Conservation (phyloP, 2,329 filamentous ascomycete genomes). For the Raffaelea ambrosiae region DNA sequence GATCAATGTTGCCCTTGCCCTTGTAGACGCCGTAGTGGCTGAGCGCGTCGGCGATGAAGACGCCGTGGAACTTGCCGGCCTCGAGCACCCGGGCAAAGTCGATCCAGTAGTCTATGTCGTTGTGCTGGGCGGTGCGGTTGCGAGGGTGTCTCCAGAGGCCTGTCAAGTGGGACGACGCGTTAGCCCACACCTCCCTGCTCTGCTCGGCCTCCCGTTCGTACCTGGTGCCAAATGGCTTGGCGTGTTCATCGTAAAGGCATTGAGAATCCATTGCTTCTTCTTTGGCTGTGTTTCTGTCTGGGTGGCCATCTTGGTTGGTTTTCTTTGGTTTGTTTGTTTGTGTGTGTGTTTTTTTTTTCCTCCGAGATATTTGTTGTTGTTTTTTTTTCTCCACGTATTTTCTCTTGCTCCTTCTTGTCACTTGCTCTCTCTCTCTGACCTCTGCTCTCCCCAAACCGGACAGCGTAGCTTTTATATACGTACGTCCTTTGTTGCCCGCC, state of each 20-base stretch:
- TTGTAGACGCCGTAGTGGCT: constrained; percentile 3
- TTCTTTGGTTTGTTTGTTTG: background rate
- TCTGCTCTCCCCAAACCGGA: background rate
- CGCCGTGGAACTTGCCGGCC: constrained; percentile 1
- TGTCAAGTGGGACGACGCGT: background rate
- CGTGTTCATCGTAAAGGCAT: constrained; percentile 5
- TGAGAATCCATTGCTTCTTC: constrained; percentile 5
- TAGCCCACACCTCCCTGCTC: too few relatives aligned
- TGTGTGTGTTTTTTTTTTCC: background rate
- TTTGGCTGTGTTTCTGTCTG: background rate
- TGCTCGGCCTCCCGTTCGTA: too few relatives aligned
- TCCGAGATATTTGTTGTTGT: background rate
- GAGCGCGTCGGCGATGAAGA: constrained; percentile 2
- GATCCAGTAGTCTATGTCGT: constrained; percentile 3
- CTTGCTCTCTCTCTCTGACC: background rate
- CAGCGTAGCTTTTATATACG: too few relatives aligned
- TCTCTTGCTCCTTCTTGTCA: background rate
- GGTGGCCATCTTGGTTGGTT: background rate
- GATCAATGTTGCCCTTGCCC: constrained; percentile 1
- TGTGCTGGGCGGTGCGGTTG: constrained; percentile 1
- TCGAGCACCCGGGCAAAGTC: constrained; percentile 2
- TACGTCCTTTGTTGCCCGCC: too few relatives aligned
- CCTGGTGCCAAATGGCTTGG: constrained; percentile 3
- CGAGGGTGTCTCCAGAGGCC: constrained; percentile 4
- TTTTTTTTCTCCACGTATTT: background rate